A percentile compares a stretch with the other conserved stretches of the same genome.
phyloP scores from a whole-genome alignment of 202 grass and related monocot genomes.

The Panicum hallii region DNA sequence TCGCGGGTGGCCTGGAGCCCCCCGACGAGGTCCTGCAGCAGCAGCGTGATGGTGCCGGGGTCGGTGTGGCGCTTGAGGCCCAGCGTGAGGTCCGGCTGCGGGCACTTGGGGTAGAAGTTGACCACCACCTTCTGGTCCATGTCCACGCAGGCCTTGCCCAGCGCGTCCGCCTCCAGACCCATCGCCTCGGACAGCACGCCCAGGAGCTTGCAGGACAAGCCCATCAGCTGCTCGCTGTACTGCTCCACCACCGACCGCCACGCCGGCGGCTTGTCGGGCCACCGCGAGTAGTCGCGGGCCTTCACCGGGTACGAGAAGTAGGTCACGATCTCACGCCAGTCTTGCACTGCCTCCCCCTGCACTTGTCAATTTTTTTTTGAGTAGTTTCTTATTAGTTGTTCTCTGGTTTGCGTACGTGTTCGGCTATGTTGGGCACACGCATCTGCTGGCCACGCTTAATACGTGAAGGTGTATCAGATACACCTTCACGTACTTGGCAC shows the following conservation, averaged over 20 bases:
- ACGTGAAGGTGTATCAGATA: neutral
- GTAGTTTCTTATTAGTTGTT: no score
- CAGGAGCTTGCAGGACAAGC: conserved; percentile 67
- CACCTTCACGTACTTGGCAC: no score
- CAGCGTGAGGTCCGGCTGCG: conserved; percentile 83
- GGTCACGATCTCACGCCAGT: conserved; percentile 95
- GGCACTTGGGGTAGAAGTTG: conserved; percentile 95
- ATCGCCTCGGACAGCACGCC: conserved; percentile 86
- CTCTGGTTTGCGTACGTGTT: no score
- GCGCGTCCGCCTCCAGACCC: conserved; percentile 65
- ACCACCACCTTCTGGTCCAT: conserved; percentile 96
- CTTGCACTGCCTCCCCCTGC: conserved; percentile 84
- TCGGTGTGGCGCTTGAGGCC: conserved; percentile 95
- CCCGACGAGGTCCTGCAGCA: conserved; percentile 92
- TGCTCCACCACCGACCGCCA: conserved; percentile 72
- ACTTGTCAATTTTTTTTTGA: neutral
- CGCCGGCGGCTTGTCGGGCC: conserved; percentile 82
- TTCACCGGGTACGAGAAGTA: conserved; percentile 85
- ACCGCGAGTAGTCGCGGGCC: conserved; percentile 72
- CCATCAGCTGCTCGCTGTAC: conserved; percentile 84
- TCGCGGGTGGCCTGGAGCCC: conserved; percentile 95
- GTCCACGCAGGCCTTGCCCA: conserved; percentile 73
- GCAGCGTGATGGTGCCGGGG: conserved; percentile 87
- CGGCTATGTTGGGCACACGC: no score
- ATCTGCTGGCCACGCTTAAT: neutral